phyloP scores from a whole-genome alignment of 2,329 filamentous ascomycete genomes.

The Arthroderma sp. region DNA sequence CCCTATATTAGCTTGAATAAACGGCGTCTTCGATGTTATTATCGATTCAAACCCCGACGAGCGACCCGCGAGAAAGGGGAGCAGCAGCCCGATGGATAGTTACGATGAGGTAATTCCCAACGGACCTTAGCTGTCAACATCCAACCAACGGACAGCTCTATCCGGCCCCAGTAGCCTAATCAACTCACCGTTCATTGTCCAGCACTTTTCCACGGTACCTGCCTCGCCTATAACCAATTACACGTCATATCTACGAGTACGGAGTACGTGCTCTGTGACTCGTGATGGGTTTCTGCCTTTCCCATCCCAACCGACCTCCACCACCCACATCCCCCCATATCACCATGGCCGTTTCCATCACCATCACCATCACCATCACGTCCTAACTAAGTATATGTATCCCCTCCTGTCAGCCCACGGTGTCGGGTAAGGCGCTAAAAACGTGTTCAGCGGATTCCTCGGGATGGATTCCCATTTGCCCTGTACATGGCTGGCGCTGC shows the following conservation, averaged over 20 bases:
- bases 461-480: conserved; percentile 2
- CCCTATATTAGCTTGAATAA: neutral
- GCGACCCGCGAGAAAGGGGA: too few species aligned
- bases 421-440: conserved; percentile 4
- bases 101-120: neutral
- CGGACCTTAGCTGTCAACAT: neutral
- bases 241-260: neutral
- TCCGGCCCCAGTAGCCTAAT: neutral
- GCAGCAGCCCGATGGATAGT: too few species aligned
- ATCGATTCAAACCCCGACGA: too few species aligned
- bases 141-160: neutral
- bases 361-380: neutral
- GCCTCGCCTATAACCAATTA: neutral
- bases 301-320: neutral
- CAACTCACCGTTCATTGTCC: neutral
- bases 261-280: neutral
- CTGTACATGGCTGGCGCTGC: neutral
- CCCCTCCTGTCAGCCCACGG: conserved; percentile 2
- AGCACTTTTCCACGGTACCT: too few species aligned
- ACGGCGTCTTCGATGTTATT: too few species aligned
- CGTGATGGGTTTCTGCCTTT: neutral
- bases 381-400: too few species aligned
- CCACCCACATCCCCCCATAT: neutral
- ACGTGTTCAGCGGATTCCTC: conserved; percentile 3
- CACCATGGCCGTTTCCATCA: too few species aligned